Evolutionary conservation across 164 flowering plant species (phyloP).

Genomic region (Berberis thunbergii): DNA sequence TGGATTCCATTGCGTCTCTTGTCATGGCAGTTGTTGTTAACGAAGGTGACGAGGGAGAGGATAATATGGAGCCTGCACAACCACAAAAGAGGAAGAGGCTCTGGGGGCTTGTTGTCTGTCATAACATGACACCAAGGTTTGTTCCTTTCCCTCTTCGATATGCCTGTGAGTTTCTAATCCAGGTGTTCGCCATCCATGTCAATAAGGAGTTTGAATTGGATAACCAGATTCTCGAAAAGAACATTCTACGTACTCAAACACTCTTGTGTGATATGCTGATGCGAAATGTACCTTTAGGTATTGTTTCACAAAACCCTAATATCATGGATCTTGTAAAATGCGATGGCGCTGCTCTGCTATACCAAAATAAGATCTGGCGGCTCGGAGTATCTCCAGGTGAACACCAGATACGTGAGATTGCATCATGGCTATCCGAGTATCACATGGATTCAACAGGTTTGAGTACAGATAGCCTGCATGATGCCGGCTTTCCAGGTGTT

Average conservation of each 20-base stretch:
- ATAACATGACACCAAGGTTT: slow-evolving; percentile 83
- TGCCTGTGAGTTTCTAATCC: slow-evolving; percentile 94
- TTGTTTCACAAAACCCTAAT: slow-evolving; percentile 76
- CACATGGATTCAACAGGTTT: slow-evolving; percentile 92
- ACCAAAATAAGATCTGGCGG: slow-evolving; percentile 54
- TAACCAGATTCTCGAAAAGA: slow-evolving; percentile 75
- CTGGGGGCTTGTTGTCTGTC: slow-evolving; percentile 97
- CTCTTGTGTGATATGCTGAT: slow-evolving; percentile 91
- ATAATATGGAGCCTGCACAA: slow-evolving; percentile 24
- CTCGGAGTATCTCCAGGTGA: slow-evolving; percentile 73
- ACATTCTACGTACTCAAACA: slow-evolving; percentile 79
- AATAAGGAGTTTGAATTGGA: slow-evolving; percentile 80
- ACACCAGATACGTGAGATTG: slow-evolving; percentile 48
- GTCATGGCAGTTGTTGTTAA: slow-evolving; percentile 89
- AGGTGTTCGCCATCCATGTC: slow-evolving; percentile 91
- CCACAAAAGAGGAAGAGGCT: slow-evolving; percentile 69
- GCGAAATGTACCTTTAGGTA: slow-evolving; percentile 93
- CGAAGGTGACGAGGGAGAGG: slow-evolving; percentile 59
- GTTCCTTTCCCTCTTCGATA: slow-evolving; percentile 93
- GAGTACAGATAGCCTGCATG: slow-evolving; percentile 85
- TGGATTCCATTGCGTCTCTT: slow-evolving; percentile 79
- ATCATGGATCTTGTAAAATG: slow-evolving; percentile 92
- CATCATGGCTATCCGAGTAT: slow-evolving; percentile 54
- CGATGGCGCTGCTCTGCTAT: slow-evolving; percentile 82
- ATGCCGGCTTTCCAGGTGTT: slow-evolving; percentile 86